phyloP scores from a whole-genome alignment of 208 protist genomes.

The Leishmania guyanensis region DNA sequence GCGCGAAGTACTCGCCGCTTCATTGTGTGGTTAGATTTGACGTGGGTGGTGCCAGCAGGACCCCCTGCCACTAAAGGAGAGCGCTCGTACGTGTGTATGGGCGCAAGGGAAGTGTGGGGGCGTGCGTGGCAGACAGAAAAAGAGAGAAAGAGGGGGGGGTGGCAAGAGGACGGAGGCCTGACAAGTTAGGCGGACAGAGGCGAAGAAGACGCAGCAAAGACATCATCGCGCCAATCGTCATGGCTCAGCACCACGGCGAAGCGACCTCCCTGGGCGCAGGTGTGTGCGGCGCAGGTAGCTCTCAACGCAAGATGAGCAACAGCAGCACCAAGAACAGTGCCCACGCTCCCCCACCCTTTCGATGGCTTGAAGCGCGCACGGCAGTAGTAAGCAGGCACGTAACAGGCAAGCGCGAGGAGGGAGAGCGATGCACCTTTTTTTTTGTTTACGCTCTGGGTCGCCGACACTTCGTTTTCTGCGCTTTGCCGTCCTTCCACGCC shows the following conservation, averaged over 20 bases:
- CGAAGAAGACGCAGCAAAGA: neutral
- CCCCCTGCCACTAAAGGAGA: neutral
- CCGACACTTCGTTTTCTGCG: neutral
- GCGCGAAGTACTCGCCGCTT: constrained; percentile 80
- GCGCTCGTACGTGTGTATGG: neutral
- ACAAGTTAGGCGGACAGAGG: constrained; percentile 2
- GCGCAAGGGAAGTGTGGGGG: neutral
- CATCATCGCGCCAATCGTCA: neutral
- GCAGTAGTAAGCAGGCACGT: neutral
- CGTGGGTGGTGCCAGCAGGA: neutral
- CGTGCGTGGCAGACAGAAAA: neutral
- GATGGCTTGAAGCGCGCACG: neutral
- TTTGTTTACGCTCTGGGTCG: neutral
- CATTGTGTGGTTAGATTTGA: constrained; percentile 30
- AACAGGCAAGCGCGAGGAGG: neutral
- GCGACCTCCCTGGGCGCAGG: neutral
- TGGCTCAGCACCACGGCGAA: neutral
- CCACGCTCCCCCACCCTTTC: neutral
- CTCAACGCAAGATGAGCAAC: neutral
- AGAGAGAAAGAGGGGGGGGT: neutral
- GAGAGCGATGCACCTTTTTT: neutral
- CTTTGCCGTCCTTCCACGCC: neutral
- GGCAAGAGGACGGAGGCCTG: neutral
- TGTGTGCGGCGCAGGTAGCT: neutral
- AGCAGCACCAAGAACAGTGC: neutral